Percentiles rank a stretch among this genome's conserved stretches.
Conservation (phyloP, 768 basidiomycete species). For the Boletus edulis region DNA sequence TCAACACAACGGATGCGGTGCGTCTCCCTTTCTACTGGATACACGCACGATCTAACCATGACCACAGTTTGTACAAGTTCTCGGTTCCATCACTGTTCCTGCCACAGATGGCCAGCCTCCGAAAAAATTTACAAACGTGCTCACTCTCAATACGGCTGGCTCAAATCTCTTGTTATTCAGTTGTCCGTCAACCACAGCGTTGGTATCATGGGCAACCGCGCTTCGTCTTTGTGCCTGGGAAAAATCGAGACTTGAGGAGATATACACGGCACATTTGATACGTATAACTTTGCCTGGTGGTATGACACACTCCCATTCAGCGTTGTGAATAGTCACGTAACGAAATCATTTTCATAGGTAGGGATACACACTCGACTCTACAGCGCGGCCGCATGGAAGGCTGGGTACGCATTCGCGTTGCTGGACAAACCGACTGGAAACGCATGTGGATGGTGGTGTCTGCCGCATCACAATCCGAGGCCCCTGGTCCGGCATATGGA, state of each 20-base stretch:
- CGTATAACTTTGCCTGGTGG: conserved; percentile 66
- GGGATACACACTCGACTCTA: conserved; percentile 60
- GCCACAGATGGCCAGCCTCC: conserved; percentile 47
- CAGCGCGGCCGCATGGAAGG: conserved; percentile 80
- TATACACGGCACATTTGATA: conserved; percentile 93
- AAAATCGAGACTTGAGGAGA: conserved; percentile 91
- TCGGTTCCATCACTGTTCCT: conserved; percentile 71
- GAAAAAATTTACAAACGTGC: conserved; percentile 69
- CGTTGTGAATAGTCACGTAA: conserved; percentile 29
- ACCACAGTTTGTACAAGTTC: conserved; percentile 69
- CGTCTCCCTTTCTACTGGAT: conserved; percentile 31
- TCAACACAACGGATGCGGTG: conserved; percentile 87
- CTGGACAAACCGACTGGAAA: conserved; percentile 99
- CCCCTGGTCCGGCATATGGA: conserved; percentile 21
- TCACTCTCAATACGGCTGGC: conserved; percentile 93
- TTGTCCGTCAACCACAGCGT: conserved; percentile 64
- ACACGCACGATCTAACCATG: conserved; percentile 7
- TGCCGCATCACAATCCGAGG: conserved; percentile 39
- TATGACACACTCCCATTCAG: conserved; percentile 16
- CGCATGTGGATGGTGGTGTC: conserved; percentile 80
- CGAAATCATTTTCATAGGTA: conserved; percentile 29
- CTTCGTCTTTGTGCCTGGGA: conserved; percentile 92
- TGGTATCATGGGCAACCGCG: conserved; percentile 90
- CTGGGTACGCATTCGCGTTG: conserved; percentile 84
- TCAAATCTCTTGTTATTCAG: conserved; percentile 88